Conservation (phyloP, 2,329 filamentous ascomycete species). For the Colletotrichum gigasporum region DNA sequence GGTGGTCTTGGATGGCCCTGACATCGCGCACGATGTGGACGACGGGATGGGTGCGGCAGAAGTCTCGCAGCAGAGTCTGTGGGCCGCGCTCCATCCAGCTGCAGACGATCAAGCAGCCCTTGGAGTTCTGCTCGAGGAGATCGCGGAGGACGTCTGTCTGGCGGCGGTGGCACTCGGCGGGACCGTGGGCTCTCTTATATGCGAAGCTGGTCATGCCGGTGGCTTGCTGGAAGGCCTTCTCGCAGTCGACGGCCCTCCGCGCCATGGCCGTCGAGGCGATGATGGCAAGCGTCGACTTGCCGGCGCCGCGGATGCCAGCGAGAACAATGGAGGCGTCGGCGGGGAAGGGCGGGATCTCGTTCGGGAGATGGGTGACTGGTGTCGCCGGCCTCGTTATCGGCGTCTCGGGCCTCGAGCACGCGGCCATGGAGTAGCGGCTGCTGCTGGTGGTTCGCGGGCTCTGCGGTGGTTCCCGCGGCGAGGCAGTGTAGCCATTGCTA, state of each 20-base stretch:
- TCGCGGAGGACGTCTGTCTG: conserved; percentile 70
- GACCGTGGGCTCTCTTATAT: conserved; percentile 72
- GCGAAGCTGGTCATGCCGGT: conserved; percentile 69
- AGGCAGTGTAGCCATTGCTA: conserved; percentile 1
- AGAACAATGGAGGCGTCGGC: conserved; percentile 75
- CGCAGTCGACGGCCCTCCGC: conserved; percentile 74
- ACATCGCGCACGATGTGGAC: conserved; percentile 75
- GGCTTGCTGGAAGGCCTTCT: conserved; percentile 72
- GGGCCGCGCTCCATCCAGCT: conserved; percentile 74
- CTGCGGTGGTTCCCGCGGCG: conserved; percentile 21
- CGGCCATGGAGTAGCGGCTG: conserved; percentile 21
- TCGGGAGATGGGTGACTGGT: conserved; percentile 19
- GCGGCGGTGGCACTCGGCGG: conserved; percentile 68
- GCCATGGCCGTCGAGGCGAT: conserved; percentile 78
- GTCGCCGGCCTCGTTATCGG: conserved; percentile 23
- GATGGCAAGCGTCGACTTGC: conserved; percentile 79
- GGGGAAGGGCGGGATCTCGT: conserved; percentile 28
- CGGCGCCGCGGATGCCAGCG: conserved; percentile 77
- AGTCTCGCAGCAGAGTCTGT: conserved; percentile 68
- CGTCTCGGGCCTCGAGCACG: conserved; percentile 21
- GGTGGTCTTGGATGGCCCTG: conserved; percentile 70
- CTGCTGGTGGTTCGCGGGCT: conserved; percentile 30
- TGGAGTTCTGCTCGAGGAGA: conserved; percentile 66
- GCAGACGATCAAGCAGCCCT: conserved; percentile 75
- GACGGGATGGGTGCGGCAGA: conserved; percentile 72